Base-by-base conservation (phyloP, 2,329 filamentous ascomycete species). In the Fusarium odoratissimum region DNA sequence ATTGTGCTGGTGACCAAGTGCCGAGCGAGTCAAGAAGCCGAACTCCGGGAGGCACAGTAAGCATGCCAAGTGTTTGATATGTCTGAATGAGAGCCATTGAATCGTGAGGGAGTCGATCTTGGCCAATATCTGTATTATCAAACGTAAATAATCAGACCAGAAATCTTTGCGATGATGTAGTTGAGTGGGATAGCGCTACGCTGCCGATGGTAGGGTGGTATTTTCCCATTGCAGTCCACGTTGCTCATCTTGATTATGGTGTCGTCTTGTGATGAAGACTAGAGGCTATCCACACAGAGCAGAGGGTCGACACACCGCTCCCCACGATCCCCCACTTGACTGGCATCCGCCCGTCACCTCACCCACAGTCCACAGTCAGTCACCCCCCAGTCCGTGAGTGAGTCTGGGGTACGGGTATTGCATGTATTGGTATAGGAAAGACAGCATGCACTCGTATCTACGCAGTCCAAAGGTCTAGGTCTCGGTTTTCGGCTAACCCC, bases 271-370 rank as follows among this genome's bases (percentile, higher is more conserved):
- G 44, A 68, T 75, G 66, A 75, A 66, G 51, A 23, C n/a, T 42
- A 28, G 17, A 68, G 60, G 71, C 73, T 62, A 75, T 73, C 63
- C 73, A 72, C 49, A 75, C 68, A 73, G 60, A 67, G 67, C 54
- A 31, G 31, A 65, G 57, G 33, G 49, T 60, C 54, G 45, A 72
- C 69, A 76, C 75, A 77, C 75, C 75, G 75, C 75, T 76, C 73
- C 73, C 71, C 75, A 76, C 73, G 75, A 44, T 49, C 69, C 73
- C 75, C 75, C 73, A 75, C 72, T 66, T 58, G 51, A 54, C 49
- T 40, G 19, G 35, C 33, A 40, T 54, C 57, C 37, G 55, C 59
- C 63, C 63, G 16, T 58, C 45, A 54, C 41, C 60, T 61, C 55
- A 64, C 65, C 51, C 38, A 55, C 25, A 40, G 25, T 12, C 75